Conservation (phyloP, 2,329 filamentous ascomycete genomes). For the Periglandula ipomoeae region DNA sequence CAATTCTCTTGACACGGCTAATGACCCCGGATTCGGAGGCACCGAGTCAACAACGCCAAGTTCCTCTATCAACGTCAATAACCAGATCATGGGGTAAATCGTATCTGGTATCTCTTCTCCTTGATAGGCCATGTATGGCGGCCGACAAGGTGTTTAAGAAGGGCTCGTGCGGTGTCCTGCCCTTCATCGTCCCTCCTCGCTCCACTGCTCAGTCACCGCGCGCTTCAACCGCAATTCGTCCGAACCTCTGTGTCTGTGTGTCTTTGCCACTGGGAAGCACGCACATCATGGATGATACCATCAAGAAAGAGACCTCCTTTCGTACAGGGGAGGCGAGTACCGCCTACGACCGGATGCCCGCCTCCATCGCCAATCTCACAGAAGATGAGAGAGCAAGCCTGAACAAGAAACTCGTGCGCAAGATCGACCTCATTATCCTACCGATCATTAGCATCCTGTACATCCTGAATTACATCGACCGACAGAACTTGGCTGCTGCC, state of each 20-base stretch:
- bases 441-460: constrained; percentile 16
- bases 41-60: neutral
- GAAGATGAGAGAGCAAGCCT: constrained; percentile 5
- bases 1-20: neutral
- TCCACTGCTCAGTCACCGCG: neutral
- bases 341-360: constrained; percentile 5
- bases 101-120: neutral
- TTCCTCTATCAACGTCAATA: neutral
- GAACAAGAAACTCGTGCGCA: constrained; percentile 12
- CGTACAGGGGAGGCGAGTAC: neutral
- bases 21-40: neutral
- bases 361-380: constrained; percentile 5
- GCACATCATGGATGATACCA: neutral
- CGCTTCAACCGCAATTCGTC: neutral
- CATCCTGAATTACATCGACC: constrained; percentile 38
- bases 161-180: neutral
- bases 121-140: neutral
- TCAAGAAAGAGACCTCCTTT: neutral
- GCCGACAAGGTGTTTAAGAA: neutral
- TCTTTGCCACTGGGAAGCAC: neutral
- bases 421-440: constrained; percentile 23
- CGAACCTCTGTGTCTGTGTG: neutral
- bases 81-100: neutral
- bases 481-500: constrained; percentile 25
- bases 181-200: neutral